A percentile compares a stretch with the other conserved stretches of the same genome.
Conservation (phyloP, 1,139 yeast genomes). For the Magnusiomyces tetraspermus region DNA sequence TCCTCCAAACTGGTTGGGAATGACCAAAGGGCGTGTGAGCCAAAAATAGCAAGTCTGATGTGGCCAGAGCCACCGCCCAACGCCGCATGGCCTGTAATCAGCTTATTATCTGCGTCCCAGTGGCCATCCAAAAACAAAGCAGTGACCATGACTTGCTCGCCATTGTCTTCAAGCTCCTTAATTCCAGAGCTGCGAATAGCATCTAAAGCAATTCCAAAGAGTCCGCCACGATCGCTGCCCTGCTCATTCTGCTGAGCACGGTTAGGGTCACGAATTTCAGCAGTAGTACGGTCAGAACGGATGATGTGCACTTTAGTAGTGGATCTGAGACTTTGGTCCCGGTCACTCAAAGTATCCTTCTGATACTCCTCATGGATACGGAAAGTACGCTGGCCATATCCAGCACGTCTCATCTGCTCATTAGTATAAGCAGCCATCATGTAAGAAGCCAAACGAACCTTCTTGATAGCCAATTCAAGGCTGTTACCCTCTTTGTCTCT, state of each 20-base stretch:
- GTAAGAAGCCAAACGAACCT: constrained; percentile 76
- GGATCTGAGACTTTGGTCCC: constrained; percentile 40
- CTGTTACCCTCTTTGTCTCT: constrained; percentile 47
- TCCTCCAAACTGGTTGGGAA: constrained; percentile 80
- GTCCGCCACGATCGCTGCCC: constrained; percentile 64
- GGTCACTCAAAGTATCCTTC: constrained; percentile 42
- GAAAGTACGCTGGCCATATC: constrained; percentile 74
- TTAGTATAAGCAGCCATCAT: constrained; percentile 89
- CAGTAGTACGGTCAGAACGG: constrained; percentile 54
- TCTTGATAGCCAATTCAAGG: constrained; percentile 65
- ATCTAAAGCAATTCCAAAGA: constrained; percentile 71
- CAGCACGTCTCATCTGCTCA: constrained; percentile 77
- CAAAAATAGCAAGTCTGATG: constrained; percentile 76
- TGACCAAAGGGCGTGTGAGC: constrained; percentile 83
- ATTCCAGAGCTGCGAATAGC: constrained; percentile 50
- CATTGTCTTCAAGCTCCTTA: constrained; percentile 39
- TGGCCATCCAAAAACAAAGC: constrained; percentile 76
- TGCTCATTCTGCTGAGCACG: constrained; percentile 76
- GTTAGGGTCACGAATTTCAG: constrained; percentile 66
- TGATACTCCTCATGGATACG: constrained; percentile 63
- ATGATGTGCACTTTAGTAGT: constrained; percentile 74
- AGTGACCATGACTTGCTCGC: constrained; percentile 64
- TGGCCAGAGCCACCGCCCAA: constrained; percentile 77
- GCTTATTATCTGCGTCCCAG: constrained; percentile 53
- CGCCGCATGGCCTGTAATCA: constrained; percentile 86